These are phyloP conservation scores for Tricholoma furcatifolium DNA, from an alignment of 768 basidiomycete genomes.

Conservation along the genomic window DNA sequence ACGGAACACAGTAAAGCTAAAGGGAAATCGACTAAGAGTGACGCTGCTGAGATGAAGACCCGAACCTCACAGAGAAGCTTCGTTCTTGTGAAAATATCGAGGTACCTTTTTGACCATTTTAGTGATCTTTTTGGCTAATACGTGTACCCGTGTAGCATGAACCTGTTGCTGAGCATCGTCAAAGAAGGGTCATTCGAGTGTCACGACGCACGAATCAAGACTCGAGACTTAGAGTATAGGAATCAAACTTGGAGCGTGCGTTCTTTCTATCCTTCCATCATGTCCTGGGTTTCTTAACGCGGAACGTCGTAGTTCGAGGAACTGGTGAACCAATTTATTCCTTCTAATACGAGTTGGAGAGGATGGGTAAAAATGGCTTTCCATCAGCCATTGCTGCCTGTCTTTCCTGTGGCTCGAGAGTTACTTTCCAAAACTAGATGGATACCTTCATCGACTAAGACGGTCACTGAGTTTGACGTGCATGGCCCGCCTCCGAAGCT, in stretches of 20 bases:
- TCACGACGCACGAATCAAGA: constrained; percentile 74
- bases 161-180: constrained; percentile 73
- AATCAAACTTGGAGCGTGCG: constrained; percentile 83
- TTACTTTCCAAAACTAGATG: constrained; percentile 77
- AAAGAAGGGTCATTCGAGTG: constrained; percentile 86
- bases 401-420: constrained; percentile 77
- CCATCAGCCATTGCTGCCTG: constrained; percentile 75
- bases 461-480: constrained; percentile 29
- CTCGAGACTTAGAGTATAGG: constrained; percentile 76
- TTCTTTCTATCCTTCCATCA: constrained; percentile 10
- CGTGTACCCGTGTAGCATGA: constrained; percentile 42
- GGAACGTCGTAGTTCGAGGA: constrained; percentile 63
- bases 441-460: constrained; percentile 47
- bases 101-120: constrained; percentile 33
- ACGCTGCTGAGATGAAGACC: constrained; percentile 79
- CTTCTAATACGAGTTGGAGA: constrained; percentile 74
- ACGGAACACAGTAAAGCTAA: constrained; percentile 14
- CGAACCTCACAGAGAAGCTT: constrained; percentile 85
- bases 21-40: constrained; percentile 28
- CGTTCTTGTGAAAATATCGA: constrained; percentile 72
- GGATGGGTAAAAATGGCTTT: constrained; percentile 85
- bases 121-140: not conserved
- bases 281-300: constrained; percentile 2
- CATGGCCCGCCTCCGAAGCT: constrained; percentile 28
- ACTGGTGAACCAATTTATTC: constrained; percentile 75